A percentile compares a stretch with the other conserved stretches of the same genome.
These are phyloP conservation scores for Orobanche coerulescens DNA, from an alignment of 257 asterid genomes.

Conservation along the genomic window DNA sequence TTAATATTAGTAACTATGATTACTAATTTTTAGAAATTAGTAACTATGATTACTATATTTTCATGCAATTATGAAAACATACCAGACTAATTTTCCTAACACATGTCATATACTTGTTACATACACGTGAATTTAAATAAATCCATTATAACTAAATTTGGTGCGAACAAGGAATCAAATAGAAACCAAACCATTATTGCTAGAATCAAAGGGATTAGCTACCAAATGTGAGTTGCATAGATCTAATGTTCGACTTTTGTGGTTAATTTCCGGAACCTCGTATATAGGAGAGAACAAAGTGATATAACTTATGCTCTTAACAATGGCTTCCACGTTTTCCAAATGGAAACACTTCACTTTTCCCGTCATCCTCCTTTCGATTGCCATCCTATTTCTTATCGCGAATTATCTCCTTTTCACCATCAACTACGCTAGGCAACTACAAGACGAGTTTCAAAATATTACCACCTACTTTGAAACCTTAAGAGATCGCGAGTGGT, in stretches of 20 bases:
- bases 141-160: too few species aligned
- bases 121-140: neutral
- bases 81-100: too few species aligned
- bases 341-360: constrained; percentile 31
- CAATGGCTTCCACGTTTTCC: constrained; percentile 35
- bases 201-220: constrained; percentile 21
- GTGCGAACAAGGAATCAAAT: neutral
- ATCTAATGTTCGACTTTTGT: constrained; percentile 2
- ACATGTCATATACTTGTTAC: too few species aligned
- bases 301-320: constrained; percentile 6
- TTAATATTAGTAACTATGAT: too few species aligned
- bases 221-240: constrained; percentile 21
- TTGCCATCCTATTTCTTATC: constrained; percentile 32
- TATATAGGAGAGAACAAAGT: constrained; percentile 13
- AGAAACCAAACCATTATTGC: neutral
- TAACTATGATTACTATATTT: too few species aligned
- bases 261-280: neutral
- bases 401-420: constrained; percentile 34
- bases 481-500: constrained; percentile 20
- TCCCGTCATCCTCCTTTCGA: constrained; percentile 32
- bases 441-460: constrained; percentile 22
- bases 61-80: too few species aligned
- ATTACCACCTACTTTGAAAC: constrained; percentile 12
- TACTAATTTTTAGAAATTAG: too few species aligned
- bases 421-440: constrained; percentile 29